Evolutionary conservation across 2,329 filamentous ascomycete genomes (phyloP), one percentile per base, ranked within the genome.

Genomic region (Colletotrichum sp.): DNA sequence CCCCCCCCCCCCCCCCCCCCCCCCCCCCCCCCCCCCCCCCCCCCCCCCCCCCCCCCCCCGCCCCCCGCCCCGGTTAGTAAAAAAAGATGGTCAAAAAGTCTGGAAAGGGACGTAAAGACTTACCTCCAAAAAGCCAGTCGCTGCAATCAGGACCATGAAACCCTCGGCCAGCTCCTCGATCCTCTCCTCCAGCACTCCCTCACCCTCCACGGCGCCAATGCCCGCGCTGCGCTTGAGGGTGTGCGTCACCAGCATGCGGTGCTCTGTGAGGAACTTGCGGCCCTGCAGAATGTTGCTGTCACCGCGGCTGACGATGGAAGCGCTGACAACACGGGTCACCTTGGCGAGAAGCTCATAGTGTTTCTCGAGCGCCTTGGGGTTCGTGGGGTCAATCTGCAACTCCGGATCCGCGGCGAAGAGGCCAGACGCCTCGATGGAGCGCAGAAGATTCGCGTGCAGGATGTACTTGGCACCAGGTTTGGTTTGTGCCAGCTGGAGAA

Each of bases 391-490:
- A 85, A 96, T 92, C 76, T 98, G 96, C 71, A 99, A 92, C 83
- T 99, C 97, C 1, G 97, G 97, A 83, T 99, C 97, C 15, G 94
- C 94, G 11, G 93, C 89, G 83, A 98, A 99, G 27, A 98, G 90
- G n/a, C 93, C 92, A 1, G 96, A 98, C 72, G 94, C 91, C 77
- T 94, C 94, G 32, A 98, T 87, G 0, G 95, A 91, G 60, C 93
- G 91, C 87, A 99, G 96, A 7, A 99, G 90, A 77, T 96, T 96
- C 11, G 95, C 94, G 80, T 98, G 96, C 57, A 98, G 89, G n/a
- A 98, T 92, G 78, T 95, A 92, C 74, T 93, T 94, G 63, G 97
- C 96, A 32, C 97, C 98, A n/a, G 90, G 87, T 73, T 94, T 93
- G 2, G 94, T 96, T 83, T 98, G 95, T 71, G 94, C 94, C 68